Evolutionary conservation across 257 asterid genomes (phyloP).

Genomic region (Linderniella brevidens): DNA sequence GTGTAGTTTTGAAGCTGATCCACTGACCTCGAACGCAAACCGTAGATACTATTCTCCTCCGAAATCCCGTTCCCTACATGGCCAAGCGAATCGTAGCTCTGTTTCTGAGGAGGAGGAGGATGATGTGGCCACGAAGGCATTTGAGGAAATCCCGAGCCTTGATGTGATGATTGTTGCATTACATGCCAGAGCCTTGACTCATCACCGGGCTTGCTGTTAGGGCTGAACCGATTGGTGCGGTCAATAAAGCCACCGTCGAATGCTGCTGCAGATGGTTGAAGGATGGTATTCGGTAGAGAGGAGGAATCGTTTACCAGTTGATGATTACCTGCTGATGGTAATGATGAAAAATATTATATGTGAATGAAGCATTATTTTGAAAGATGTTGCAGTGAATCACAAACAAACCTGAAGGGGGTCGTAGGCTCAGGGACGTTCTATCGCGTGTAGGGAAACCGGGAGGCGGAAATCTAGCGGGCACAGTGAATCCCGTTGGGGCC

Average conservation of each 20-base stretch:
- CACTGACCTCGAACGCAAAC: constrained; percentile 24
- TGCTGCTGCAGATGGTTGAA: constrained; percentile 26
- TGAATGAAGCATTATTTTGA: constrained; percentile 1
- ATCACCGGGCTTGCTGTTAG: no score
- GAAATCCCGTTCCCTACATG: constrained; percentile 21
- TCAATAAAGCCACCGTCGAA: constrained; percentile 17
- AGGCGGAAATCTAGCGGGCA: constrained; percentile 62
- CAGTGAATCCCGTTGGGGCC: constrained; percentile 77
- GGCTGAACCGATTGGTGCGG: constrained; percentile 16
- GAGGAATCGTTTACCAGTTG: constrained; percentile 26
- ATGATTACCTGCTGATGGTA: constrained; percentile 48
- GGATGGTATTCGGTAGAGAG: no score
- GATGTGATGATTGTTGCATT: constrained; percentile 44
- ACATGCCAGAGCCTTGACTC: constrained; percentile 53
- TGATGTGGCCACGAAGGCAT: constrained; percentile 20
- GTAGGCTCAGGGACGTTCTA: constrained; percentile 25
- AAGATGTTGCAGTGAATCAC: constrained; percentile 4
- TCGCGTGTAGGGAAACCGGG: constrained; percentile 60
- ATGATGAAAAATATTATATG: background rate
- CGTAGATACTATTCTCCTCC: no score
- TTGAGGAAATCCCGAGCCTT: constrained; percentile 31
- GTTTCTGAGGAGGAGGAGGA: constrained; percentile 26
- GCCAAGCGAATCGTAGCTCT: constrained; percentile 17
- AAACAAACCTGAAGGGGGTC: constrained; percentile 47
- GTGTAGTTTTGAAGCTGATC: constrained; percentile 26